Conservation (phyloP, 805 yeast species). For the Starmerella bombi region DNA sequence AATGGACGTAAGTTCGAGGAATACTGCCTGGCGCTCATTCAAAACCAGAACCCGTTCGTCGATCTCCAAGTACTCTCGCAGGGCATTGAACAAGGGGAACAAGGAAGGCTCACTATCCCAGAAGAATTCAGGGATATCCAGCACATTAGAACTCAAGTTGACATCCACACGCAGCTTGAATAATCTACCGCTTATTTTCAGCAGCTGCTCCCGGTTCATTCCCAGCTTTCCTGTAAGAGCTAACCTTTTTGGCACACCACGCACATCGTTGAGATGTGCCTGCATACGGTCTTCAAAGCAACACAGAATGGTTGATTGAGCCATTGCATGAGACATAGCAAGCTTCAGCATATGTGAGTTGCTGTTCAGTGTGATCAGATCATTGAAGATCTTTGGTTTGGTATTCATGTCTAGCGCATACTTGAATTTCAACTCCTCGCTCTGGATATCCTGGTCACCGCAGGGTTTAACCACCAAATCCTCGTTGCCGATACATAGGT, state of each 20-base stretch:
- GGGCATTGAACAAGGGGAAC: slow-evolving; percentile 80
- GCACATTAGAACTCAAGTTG: slow-evolving; percentile 72
- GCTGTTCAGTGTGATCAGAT: slow-evolving; percentile 77
- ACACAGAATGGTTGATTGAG: slow-evolving; percentile 86
- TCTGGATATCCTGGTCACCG: slow-evolving; percentile 81
- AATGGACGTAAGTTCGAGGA: slow-evolving; percentile 82
- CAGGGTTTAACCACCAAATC: slow-evolving; percentile 51
- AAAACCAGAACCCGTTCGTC: slow-evolving; percentile 89
- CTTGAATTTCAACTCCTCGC: slow-evolving; percentile 73
- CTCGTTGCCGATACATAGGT: slow-evolving; percentile 52
- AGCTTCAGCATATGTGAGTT: slow-evolving; percentile 88
- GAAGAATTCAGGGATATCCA: slow-evolving; percentile 92
- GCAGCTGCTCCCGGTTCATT: slow-evolving; percentile 64
- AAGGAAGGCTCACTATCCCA: slow-evolving; percentile 93
- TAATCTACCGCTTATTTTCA: slow-evolving; percentile 79
- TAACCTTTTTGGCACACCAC: slow-evolving; percentile 76
- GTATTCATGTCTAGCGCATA: slow-evolving; percentile 36
- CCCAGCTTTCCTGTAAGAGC: slow-evolving; percentile 86
- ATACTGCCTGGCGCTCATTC: slow-evolving; percentile 87
- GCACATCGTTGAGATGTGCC: slow-evolving; percentile 64
- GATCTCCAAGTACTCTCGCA: slow-evolving; percentile 83
- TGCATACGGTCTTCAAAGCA: slow-evolving; percentile 88
- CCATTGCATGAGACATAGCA: slow-evolving; percentile 91
- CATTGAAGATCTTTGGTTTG: slow-evolving; percentile 55
- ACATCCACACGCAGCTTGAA: slow-evolving; percentile 89